Percentiles rank a stretch among this genome's conserved stretches.
These are phyloP conservation scores for Leccinum longicurvipes DNA, from an alignment of 768 basidiomycete genomes.

Conservation along the genomic window DNA sequence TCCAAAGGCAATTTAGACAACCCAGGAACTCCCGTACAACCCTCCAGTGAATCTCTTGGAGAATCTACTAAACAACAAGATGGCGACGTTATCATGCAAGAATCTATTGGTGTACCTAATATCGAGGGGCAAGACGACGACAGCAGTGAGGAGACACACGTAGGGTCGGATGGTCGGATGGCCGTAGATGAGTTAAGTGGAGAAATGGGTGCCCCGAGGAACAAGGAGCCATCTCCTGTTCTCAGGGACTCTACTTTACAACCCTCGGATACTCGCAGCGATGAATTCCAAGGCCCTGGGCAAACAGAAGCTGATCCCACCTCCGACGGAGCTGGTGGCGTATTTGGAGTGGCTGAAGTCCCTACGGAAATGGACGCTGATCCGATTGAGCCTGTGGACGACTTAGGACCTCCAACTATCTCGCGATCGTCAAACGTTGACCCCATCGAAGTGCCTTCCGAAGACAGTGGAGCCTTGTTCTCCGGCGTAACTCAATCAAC, in stretches of 20 bases:
- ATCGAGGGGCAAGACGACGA: conserved; percentile 2
- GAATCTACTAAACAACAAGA: neutral
- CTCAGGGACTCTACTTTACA: neutral
- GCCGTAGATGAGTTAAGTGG: conserved; percentile 6
- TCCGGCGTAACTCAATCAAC: conserved; percentile 11
- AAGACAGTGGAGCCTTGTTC: conserved; percentile 5
- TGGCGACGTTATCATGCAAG: conserved; percentile 6
- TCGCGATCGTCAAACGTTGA: conserved; percentile 18
- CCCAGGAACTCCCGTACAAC: conserved; percentile 26
- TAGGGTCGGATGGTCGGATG: conserved; percentile 19
- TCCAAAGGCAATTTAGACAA: conserved; percentile 34
- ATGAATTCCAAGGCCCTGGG: neutral
- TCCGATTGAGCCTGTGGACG: conserved; percentile 45
- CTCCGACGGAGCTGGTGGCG: neutral
- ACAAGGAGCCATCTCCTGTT: neutral
- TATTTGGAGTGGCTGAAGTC: neutral
- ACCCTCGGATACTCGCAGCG: neutral
- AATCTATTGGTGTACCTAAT: neutral
- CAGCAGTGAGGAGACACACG: conserved; percentile 19
- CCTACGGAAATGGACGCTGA: conserved; percentile 23
- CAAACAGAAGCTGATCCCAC: conserved; percentile 19
- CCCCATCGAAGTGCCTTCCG: conserved; percentile 27
- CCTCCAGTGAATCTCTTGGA: neutral
- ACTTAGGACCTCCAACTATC: conserved; percentile 21
- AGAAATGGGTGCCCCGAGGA: conserved; percentile 1